Percentiles rank a stretch among this genome's conserved stretches.
Conservation (phyloP, 202 grass and related monocot species). For the Carex sylvatica region DNA sequence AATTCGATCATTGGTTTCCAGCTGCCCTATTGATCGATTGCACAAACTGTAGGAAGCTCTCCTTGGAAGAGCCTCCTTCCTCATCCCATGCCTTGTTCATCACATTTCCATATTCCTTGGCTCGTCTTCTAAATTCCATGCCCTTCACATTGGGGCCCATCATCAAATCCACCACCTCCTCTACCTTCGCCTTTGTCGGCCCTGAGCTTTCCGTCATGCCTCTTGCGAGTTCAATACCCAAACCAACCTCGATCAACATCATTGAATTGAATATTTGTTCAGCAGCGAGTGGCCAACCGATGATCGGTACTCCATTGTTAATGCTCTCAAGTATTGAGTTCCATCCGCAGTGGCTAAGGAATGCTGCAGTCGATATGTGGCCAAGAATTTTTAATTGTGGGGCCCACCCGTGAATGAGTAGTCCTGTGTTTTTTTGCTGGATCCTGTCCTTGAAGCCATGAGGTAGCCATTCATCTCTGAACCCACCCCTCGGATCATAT, state of each 20-base stretch:
- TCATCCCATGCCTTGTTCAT: slow-evolving; percentile 35
- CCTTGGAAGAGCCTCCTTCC: slow-evolving; percentile 30
- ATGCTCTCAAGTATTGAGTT: slow-evolving; percentile 79
- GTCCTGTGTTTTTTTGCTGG: background rate
- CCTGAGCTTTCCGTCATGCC: slow-evolving; percentile 42
- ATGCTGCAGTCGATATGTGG: slow-evolving; percentile 46
- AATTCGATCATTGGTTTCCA: background rate
- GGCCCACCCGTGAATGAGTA: slow-evolving; percentile 52
- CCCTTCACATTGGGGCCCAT: slow-evolving; percentile 38
- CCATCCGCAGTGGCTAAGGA: slow-evolving; percentile 86
- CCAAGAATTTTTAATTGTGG: slow-evolving; percentile 55
- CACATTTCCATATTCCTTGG: slow-evolving; percentile 6
- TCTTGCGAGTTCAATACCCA: slow-evolving; percentile 58
- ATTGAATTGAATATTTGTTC: slow-evolving; percentile 67
- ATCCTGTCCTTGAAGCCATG: slow-evolving; percentile 53
- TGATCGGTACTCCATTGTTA: slow-evolving; percentile 39
- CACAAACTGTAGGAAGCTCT: slow-evolving; percentile 34
- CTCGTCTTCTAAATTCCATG: slow-evolving; percentile 32
- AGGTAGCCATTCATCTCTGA: slow-evolving; percentile 64
- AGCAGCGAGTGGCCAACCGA: slow-evolving; percentile 48
- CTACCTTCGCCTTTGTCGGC: slow-evolving; percentile 24
- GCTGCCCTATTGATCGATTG: background rate
- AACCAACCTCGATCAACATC: slow-evolving; percentile 44
- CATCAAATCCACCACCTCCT: slow-evolving; percentile 29
- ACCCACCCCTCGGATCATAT: slow-evolving; percentile 35